Base-by-base conservation (phyloP, 805 yeast genomes). In the Kluyveromyces siamensis region DNA sequence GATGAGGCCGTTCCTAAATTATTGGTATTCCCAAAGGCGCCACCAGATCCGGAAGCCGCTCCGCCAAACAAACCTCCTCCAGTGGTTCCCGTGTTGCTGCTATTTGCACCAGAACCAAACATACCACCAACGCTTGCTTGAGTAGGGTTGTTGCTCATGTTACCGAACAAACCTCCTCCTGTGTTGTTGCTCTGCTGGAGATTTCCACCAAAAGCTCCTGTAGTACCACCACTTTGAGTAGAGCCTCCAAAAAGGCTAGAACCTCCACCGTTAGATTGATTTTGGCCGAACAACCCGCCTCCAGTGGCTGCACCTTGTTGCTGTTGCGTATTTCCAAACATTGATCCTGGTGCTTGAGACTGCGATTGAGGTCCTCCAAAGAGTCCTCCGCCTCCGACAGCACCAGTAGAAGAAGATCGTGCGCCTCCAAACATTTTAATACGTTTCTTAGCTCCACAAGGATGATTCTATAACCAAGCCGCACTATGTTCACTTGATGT, bases 301-400 rank as follows among this genome's bases (percentile, higher is more conserved):
- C 14, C 14, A 16, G 17, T 37, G 2, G 18, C n/a, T n/a, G 13
- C 25, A n/a, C 40, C 17, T 36, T 37, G 33, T 38, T 37, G 43
- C 27, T 37, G 47, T 18, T 44, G 45, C 45, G 50, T 53, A 41
- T 56, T 56, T n/a, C 66, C 66, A 46, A 61, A 61, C 36, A 70
- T 41, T 17, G 46, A 41, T 18, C 45, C 27, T 42, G 42, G 14
- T 8, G 37, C 40, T 39, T 44, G 46, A 18, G 17, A 30, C n/a
- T 25, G 33, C 18, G 19, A 25, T 25, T 40, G 43, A n/a, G 19
- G 16, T 7, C 40, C 43, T n/a, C 43, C 52, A 49, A 49, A 49
- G 7, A 49, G 44, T 2, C 49, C 49, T 3, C 46, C 46, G 27
- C 43, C 42, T 27, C 37, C 39, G 18, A 36, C 30, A 25, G 27